Evolutionary conservation across 2,329 filamentous ascomycete species (phyloP).

Genomic region (Stromatinia cepivora): DNA sequence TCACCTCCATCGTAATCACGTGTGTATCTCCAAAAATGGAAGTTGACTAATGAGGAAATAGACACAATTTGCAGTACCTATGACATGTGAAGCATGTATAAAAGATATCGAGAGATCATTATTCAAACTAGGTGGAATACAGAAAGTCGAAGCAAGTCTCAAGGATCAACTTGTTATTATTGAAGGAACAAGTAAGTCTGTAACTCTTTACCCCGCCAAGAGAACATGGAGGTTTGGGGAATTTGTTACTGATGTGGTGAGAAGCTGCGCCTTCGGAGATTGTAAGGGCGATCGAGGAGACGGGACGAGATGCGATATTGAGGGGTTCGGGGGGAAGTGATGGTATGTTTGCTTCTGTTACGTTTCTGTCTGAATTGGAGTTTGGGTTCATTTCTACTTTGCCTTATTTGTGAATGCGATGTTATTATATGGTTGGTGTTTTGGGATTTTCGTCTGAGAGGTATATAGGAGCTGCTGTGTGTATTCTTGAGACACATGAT

Average conservation of each 20-base stretch:
- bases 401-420: neutral
- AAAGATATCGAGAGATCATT: constrained; percentile 81
- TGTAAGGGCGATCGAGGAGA: constrained; percentile 82
- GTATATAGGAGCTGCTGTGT: constrained; percentile 73
- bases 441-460: constrained; percentile 12
- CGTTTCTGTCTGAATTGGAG: constrained; percentile 19
- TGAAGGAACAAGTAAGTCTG: constrained; percentile 71
- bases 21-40: constrained; percentile 19
- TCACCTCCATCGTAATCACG: constrained; percentile 31
- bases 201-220: constrained; percentile 43
- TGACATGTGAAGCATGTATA: constrained; percentile 88
- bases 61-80: constrained; percentile 92
- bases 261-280: constrained; percentile 83
- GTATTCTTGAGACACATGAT: constrained; percentile 87
- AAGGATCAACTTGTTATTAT: constrained; percentile 81
- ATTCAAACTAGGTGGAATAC: constrained; percentile 74
- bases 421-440: neutral
- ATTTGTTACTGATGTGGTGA: constrained; percentile 25
- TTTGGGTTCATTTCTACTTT: neutral
- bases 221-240: constrained; percentile 14
- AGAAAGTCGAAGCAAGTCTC: constrained; percentile 78
- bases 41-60: constrained; percentile 43
- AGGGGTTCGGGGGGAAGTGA: constrained; percentile 84
- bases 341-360: constrained; percentile 56
- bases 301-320: constrained; percentile 90